Evolutionary conservation across 2,329 filamentous ascomycete species (phyloP).

Genomic region (Phaeomoniella chlamydospora): DNA sequence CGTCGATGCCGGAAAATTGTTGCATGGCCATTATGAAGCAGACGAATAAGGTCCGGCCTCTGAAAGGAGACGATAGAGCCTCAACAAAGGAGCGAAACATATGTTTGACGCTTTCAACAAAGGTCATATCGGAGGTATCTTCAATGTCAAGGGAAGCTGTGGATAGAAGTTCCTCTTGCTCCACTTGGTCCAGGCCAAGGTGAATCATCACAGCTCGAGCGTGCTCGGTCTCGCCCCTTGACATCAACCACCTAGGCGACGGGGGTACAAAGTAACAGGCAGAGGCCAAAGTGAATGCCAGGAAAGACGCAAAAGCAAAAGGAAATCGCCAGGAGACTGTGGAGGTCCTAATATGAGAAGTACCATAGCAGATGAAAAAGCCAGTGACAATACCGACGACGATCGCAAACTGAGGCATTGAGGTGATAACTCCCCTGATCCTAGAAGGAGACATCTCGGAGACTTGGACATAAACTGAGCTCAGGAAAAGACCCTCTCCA

Average conservation of each 20-base stretch:
- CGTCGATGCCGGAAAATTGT: constrained; percentile 49
- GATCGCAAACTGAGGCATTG: constrained; percentile 37
- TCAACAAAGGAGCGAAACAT: constrained; percentile 6
- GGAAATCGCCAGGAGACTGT: constrained; percentile 43
- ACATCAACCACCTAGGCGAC: constrained; percentile 44
- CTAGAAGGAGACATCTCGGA: constrained; percentile 44
- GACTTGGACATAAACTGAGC: constrained; percentile 41
- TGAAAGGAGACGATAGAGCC: constrained; percentile 25
- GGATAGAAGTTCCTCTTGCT: constrained; percentile 34
- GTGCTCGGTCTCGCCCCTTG: constrained; percentile 30
- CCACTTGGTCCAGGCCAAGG: constrained; percentile 28
- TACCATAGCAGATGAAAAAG: constrained; percentile 48
- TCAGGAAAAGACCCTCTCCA: constrained; percentile 44
- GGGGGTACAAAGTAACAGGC: constrained; percentile 31
- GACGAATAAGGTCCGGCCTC: constrained; percentile 34
- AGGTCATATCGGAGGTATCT: constrained; percentile 5
- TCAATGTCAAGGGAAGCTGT: constrained; percentile 10
- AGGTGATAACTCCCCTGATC: constrained; percentile 34
- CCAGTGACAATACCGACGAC: constrained; percentile 37
- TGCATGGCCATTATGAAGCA: constrained; percentile 45
- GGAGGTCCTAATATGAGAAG: constrained; percentile 27
- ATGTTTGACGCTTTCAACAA: background rate
- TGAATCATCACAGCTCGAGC: constrained; percentile 27
- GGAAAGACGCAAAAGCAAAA: constrained; percentile 31
- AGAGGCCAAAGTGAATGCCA: constrained; percentile 24